Evolutionary conservation across 441 rosid species (phyloP).

Genomic region (Rhodomyrtus psidioides): DNA sequence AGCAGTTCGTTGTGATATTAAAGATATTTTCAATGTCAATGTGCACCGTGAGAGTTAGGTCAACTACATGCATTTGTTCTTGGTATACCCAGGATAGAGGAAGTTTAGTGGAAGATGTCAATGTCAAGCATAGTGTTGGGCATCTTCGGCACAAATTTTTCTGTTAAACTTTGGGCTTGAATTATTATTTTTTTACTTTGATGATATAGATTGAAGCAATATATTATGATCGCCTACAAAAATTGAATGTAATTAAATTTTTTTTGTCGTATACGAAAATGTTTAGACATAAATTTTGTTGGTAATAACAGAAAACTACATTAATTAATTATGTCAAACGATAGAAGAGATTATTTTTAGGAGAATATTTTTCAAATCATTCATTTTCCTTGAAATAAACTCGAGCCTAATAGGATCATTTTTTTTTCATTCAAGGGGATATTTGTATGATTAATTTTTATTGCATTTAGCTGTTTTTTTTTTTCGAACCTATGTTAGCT

Average conservation of each 20-base stretch:
- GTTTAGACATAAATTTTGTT: no score
- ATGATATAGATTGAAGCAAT: no score
- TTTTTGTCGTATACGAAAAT: no score
- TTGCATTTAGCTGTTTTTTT: not conserved
- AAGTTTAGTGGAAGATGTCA: not conserved
- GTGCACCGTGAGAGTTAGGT: not conserved
- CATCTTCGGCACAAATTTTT: not conserved
- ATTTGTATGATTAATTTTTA: not conserved
- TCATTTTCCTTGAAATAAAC: no score
- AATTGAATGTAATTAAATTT: no score
- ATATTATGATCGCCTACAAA: no score
- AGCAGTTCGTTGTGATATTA: not conserved
- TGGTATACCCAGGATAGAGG: not conserved
- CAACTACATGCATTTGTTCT: not conserved
- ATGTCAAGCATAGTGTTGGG: not conserved
- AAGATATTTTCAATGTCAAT: not conserved
- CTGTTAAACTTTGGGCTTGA: no score
- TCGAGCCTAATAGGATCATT: not conserved
- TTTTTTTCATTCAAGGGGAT: not conserved
- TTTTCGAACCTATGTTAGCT: slow-evolving; percentile 17
- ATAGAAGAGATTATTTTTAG: no score
- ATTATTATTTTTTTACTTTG: no score
- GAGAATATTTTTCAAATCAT: no score
- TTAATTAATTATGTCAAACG: no score
- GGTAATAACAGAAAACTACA: no score